phyloP scores from a whole-genome alignment of 2,329 filamentous ascomycete species.

The Colletotrichum tabaci region DNA sequence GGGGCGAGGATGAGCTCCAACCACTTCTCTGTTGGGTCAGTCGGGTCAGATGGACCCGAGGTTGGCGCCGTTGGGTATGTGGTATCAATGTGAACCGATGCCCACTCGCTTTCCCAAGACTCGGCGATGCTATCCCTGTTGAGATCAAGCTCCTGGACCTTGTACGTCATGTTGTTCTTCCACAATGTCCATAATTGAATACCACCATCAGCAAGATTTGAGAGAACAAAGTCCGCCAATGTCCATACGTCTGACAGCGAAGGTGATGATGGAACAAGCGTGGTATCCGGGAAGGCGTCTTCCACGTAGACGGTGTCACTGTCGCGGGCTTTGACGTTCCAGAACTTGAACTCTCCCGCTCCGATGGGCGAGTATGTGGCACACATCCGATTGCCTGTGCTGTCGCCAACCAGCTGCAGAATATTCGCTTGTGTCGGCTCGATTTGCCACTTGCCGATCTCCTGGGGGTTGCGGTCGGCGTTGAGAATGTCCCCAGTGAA shows the following conservation, averaged over 20 bases:
- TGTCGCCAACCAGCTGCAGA: conserved; percentile 77
- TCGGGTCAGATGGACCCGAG: conserved; percentile 74
- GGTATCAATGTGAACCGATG: conserved; percentile 74
- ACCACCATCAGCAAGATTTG: conserved; percentile 66
- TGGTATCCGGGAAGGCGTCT: conserved; percentile 77
- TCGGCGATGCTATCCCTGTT: conserved; percentile 74
- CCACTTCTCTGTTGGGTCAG: conserved; percentile 88
- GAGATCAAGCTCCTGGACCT: conserved; percentile 81
- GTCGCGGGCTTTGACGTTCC: conserved; percentile 78
- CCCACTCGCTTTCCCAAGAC: conserved; percentile 80
- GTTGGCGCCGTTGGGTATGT: conserved; percentile 67
- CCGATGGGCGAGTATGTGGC: conserved; percentile 92
- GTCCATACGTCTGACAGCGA: conserved; percentile 85
- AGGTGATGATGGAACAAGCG: conserved; percentile 77
- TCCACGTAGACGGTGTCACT: conserved; percentile 75
- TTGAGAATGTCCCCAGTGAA: conserved; percentile 84
- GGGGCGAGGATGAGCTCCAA: conserved; percentile 86
- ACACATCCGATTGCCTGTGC: conserved; percentile 69
- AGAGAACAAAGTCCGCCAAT: conserved; percentile 81
- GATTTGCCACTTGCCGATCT: conserved; percentile 81
- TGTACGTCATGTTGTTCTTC: conserved; percentile 87
- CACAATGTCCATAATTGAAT: conserved; percentile 83
- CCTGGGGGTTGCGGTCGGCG: conserved; percentile 75
- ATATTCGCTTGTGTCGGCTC: conserved; percentile 85
- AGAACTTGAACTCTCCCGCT: conserved; percentile 94